Percentiles rank a stretch among this genome's conserved stretches.
Evolutionary conservation across 139 green algal genomes (phyloP).

Genomic region (Picochlorum sp.): DNA sequence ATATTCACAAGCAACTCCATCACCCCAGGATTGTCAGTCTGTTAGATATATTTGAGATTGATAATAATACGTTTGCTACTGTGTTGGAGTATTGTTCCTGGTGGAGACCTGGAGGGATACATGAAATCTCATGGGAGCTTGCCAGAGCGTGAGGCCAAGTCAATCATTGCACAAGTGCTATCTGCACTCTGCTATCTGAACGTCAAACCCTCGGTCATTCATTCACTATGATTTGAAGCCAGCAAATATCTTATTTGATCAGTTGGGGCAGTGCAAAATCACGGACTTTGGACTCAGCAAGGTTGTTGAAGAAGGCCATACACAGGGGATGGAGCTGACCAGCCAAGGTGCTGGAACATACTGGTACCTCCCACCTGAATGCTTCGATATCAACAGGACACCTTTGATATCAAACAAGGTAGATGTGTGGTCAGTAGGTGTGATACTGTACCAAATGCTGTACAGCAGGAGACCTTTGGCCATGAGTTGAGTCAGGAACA

Average conservation of each 20-base stretch:
- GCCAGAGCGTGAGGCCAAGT: conserved; percentile 74
- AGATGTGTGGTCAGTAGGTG: conserved; percentile 83
- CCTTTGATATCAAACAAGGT: conserved; percentile 89
- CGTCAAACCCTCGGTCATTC: conserved; percentile 37
- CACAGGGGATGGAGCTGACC: conserved; percentile 84
- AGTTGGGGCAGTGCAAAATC: conserved; percentile 75
- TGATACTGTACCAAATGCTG: conserved; percentile 95
- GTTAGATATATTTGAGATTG: conserved; percentile 89
- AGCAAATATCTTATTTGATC: conserved; percentile 93
- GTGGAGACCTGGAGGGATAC: conserved; percentile 74
- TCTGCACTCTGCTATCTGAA: conserved; percentile 59
- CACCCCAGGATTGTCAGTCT: conserved; percentile 69
- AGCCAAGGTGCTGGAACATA: conserved; percentile 91
- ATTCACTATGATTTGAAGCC: conserved; percentile 97
- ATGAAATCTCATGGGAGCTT: conserved; percentile 63
- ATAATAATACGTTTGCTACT: conserved; percentile 83
- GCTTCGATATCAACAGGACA: conserved; percentile 56
- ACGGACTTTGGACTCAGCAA: conserved; percentile 96
- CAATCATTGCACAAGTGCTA: conserved; percentile 60
- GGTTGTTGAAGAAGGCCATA: conserved; percentile 69
- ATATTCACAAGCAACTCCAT: conserved; percentile 75
- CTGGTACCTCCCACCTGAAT: conserved; percentile 84
- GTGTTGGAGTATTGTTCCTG: conserved; percentile 82
- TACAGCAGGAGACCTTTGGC: conserved; percentile 85
- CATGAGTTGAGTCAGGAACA: conserved; percentile 65